Conservation (phyloP, 805 yeast species). For the Candida peoriensis region DNA sequence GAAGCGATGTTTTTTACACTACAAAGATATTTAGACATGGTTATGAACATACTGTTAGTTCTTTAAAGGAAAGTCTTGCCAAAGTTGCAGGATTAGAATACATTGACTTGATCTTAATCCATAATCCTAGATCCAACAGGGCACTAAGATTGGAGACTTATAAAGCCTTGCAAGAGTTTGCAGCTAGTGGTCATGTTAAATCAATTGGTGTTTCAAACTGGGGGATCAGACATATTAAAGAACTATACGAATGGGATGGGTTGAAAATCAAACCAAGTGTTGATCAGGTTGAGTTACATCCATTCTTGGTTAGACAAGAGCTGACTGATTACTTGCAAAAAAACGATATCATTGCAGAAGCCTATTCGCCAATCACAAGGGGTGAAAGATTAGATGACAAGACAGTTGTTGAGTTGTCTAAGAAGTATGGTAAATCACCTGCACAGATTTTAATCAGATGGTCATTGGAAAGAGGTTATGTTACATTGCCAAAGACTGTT, state of each 20-base stretch:
- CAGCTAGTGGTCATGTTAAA: slow-evolving; percentile 48
- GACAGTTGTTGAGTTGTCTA: slow-evolving; percentile 42
- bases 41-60: slow-evolving; percentile 45
- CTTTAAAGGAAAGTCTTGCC: slow-evolving; percentile 49
- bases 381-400: slow-evolving; percentile 54
- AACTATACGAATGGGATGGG: slow-evolving; percentile 51
- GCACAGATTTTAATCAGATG: slow-evolving; percentile 67
- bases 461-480: slow-evolving; percentile 65
- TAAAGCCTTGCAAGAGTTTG: slow-evolving; percentile 70
- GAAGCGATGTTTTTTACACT: slow-evolving; percentile 41
- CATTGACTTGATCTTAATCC: slow-evolving; percentile 65
- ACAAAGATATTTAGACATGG: slow-evolving; percentile 32
- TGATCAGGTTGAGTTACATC: slow-evolving; percentile 78
- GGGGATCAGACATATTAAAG: slow-evolving; percentile 53
- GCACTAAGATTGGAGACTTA: slow-evolving; percentile 54
- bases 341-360: slow-evolving; percentile 48
- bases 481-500: slow-evolving; percentile 65
- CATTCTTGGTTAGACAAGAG: slow-evolving; percentile 47
- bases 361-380: slow-evolving; percentile 74
- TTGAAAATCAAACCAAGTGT: slow-evolving; percentile 56
- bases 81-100: slow-evolving; percentile 49
- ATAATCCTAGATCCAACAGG: slow-evolving; percentile 52
- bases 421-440: slow-evolving; percentile 42
- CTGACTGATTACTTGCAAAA: slow-evolving; percentile 39
- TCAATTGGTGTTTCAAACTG: slow-evolving; percentile 75